Base-by-base conservation (phyloP, 2,329 filamentous ascomycete genomes). In the Neoscytalidium dimidiatum region DNA sequence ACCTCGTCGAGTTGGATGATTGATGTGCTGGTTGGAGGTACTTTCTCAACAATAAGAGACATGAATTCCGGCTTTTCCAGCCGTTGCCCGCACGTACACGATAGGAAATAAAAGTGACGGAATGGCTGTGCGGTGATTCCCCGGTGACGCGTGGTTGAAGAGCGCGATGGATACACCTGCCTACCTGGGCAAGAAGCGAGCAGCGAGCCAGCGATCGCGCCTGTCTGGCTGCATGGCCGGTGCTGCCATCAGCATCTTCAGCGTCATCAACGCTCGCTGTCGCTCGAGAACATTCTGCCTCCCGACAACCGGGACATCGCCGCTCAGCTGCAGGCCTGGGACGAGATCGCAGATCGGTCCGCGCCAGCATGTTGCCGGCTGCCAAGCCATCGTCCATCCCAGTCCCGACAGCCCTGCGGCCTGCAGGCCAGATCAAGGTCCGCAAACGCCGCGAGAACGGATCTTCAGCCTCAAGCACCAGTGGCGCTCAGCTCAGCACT, bases 381-480 rank as follows among this genome's bases (percentile, higher is more conserved):
- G 61, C 61, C 48, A 46, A 43, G 19, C 19, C 61, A n/a, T 31
- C 61, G 49, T 44, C 41, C 26, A 35, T 64, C 38, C 61, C 61
- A 38, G 48, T 46, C 21, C 62, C 62, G 28, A 31, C 62, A 57
- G 52, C 51, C 51, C 28, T 53, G 51, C 51, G 62, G 52, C 52
- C 62, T 35, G 43, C 62, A 56, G 33, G 43, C 51, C 51, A 64
- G 62, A 57, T 64, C 52, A 64, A 64, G 21, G 62, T 64, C 62
- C 62, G 62, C 17, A 64, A 64, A 57, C 51, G 62, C 51, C 41
- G 62, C 29, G 62, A 64, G 29, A 38, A 64, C 51, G 49, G 62
- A 43, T 64, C 62, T 8, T 64, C 62, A 26, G 31, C 51, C 11
- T 57, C 62, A 21, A 58, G 52, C 51, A 19, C 19, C 62, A 31